phyloP scores from a whole-genome alignment of 2,329 filamentous ascomycete species.

The Sarocladiaceae sp. region DNA sequence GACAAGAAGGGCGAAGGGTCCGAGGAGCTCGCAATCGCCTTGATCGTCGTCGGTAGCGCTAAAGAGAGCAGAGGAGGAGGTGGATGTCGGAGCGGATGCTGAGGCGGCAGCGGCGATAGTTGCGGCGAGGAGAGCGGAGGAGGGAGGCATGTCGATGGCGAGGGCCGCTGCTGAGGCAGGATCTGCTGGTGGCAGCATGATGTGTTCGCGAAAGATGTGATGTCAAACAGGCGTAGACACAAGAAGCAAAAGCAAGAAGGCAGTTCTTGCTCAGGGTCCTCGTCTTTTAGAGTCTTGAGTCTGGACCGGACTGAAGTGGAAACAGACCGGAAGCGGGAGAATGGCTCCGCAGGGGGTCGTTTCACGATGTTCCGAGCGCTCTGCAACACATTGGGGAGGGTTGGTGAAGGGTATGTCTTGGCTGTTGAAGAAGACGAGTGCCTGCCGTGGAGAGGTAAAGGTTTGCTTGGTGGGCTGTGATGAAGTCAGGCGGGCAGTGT shows the following conservation, averaged over 20 bases:
- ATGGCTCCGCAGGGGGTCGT: slow-evolving; percentile 8
- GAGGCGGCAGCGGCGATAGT: slow-evolving; percentile 22
- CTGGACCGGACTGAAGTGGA: neutral
- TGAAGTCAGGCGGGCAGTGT: too few species aligned
- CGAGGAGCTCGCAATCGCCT: slow-evolving; percentile 81
- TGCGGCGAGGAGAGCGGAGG: slow-evolving; percentile 21
- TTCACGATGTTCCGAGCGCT: slow-evolving; percentile 4
- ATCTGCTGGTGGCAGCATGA: slow-evolving; percentile 14
- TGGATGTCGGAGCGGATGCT: slow-evolving; percentile 19
- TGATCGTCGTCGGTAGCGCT: slow-evolving; percentile 36
- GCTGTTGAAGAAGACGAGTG: too few species aligned
- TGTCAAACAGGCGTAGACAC: neutral
- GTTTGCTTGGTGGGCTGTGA: too few species aligned
- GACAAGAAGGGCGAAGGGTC: slow-evolving; percentile 84
- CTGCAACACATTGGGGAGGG: slow-evolving; percentile 7
- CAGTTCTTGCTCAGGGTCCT: too few species aligned
- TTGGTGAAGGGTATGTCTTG: too few species aligned
- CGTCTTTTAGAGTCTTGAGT: neutral
- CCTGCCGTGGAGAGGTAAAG: too few species aligned
- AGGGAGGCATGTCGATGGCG: neutral
- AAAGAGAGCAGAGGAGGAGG: slow-evolving; percentile 2
- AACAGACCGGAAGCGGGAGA: slow-evolving; percentile 2
- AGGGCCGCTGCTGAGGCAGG: slow-evolving; percentile 3
- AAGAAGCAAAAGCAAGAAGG: too few species aligned
- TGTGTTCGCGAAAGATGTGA: neutral